A percentile compares a stretch with the other conserved stretches of the same genome.
Conservation (phyloP, 2,329 filamentous ascomycete species). For the Volutella citrinella region DNA sequence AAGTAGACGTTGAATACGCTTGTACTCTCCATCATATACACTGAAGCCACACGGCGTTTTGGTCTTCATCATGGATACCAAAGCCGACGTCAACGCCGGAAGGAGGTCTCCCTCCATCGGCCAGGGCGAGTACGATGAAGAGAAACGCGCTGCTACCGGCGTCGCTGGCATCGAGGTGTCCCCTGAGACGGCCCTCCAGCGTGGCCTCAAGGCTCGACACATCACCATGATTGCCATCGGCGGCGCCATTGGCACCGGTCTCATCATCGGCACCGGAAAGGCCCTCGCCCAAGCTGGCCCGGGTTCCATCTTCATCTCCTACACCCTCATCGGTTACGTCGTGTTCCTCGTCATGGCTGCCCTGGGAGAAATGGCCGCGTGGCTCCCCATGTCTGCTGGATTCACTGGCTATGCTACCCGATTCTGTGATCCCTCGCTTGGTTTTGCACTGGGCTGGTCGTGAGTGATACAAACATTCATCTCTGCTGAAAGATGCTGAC, state of each 20-base stretch:
- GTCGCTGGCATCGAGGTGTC: neutral
- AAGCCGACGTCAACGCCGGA: no score
- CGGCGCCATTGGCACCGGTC: slow-evolving; percentile 62
- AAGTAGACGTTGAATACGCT: no score
- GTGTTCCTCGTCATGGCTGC: slow-evolving; percentile 77
- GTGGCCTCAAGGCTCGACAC: neutral
- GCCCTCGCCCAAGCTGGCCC: slow-evolving; percentile 51
- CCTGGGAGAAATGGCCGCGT: slow-evolving; percentile 78
- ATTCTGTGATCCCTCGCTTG: slow-evolving; percentile 74
- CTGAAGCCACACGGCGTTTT: no score
- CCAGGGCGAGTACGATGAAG: no score
- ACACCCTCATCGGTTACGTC: slow-evolving; percentile 63
- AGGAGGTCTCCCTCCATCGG: no score
- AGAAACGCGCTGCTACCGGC: no score
- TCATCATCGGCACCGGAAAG: slow-evolving; percentile 64
- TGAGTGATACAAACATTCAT: slow-evolving; percentile 37
- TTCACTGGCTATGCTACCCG: slow-evolving; percentile 76
- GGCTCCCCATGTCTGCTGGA: slow-evolving; percentile 70
- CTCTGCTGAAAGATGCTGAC: no score
- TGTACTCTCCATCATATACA: no score
- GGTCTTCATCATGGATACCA: no score
- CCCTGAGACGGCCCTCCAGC: neutral
- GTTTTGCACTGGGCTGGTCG: slow-evolving; percentile 72
- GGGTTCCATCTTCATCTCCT: slow-evolving; percentile 65
- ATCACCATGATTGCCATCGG: neutral